Percentiles rank a stretch among this genome's conserved stretches.
Evolutionary conservation across 2,329 filamentous ascomycete genomes (phyloP).

Genomic region (Xylariaceae sp.): DNA sequence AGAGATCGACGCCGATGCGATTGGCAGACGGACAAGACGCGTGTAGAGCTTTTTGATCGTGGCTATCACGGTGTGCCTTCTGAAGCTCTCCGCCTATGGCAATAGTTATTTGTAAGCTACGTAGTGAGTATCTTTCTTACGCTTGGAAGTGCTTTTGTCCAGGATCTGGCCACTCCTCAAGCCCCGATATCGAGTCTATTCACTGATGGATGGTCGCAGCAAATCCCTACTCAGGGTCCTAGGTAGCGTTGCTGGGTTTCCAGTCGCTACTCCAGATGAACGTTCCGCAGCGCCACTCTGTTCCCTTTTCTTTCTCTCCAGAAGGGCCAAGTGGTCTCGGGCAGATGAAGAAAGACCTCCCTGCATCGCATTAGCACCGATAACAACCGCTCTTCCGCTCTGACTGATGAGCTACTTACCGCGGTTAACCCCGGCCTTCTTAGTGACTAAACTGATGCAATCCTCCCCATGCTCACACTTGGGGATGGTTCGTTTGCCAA

Average conservation of each 20-base stretch:
- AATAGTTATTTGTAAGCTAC: too few species aligned
- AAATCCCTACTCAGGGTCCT: not conserved
- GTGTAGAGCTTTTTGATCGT: too few species aligned
- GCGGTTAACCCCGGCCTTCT: conserved; percentile 81
- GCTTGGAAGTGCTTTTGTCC: too few species aligned
- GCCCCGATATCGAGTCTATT: not conserved
- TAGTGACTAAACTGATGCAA: conserved; percentile 77
- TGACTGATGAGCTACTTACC: conserved; percentile 40
- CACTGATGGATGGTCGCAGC: not conserved
- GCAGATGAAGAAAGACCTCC: conserved; percentile 60
- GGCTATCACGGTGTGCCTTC: too few species aligned
- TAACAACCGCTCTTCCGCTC: too few species aligned
- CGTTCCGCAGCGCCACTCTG: conserved; percentile 81
- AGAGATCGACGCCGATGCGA: too few species aligned
- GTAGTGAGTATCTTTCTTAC: too few species aligned
- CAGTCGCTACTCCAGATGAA: conserved; percentile 69
- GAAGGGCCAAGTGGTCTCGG: conserved; percentile 73
- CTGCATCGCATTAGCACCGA: conserved; percentile 28
- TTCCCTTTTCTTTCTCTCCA: conserved; percentile 76
- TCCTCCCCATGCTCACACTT: conserved; percentile 84
- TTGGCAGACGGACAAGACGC: too few species aligned
- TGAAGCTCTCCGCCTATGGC: too few species aligned
- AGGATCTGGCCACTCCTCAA: too few species aligned
- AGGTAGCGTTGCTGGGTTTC: conserved; percentile 29
- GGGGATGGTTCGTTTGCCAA: conserved; percentile 68